These are phyloP conservation scores for Pseudopithomyces maydicus DNA, from an alignment of 2,329 filamentous ascomycete genomes.

Conservation along the genomic window DNA sequence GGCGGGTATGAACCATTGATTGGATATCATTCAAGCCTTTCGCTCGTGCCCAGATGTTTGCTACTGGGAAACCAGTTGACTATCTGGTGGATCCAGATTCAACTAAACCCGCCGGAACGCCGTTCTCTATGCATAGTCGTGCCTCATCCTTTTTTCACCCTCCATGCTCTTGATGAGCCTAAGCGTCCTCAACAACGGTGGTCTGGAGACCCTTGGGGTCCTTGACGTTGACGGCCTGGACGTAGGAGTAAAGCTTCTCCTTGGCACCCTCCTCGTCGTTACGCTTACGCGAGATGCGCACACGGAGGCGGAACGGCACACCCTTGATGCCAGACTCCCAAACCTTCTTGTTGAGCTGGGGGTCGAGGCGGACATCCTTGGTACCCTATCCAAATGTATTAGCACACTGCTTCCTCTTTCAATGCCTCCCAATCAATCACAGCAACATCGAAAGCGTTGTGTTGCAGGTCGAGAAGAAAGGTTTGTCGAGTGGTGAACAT, in stretches of 20 bases:
- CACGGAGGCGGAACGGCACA: constrained; percentile 93
- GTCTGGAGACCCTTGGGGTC: constrained; percentile 97
- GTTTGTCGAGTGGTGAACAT: constrained; percentile 52
- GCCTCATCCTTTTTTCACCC: constrained; percentile 12
- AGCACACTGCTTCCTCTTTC: constrained; percentile 7
- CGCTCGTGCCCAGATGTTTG: constrained; percentile 29
- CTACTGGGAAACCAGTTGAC: constrained; percentile 44
- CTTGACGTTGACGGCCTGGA: constrained; percentile 99
- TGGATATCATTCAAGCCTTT: constrained; percentile 44
- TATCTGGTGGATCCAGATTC: no score
- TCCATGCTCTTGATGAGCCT: constrained; percentile 24
- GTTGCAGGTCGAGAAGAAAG: background rate
- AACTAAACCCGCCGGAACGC: constrained; percentile 44
- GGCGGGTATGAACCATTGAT: constrained; percentile 42
- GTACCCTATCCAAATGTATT: constrained; percentile 72
- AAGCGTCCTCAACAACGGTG: constrained; percentile 76
- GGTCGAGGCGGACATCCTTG: constrained; percentile 95
- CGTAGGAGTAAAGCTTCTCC: constrained; percentile 99
- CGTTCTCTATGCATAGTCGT: constrained; percentile 33
- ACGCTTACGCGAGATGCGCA: constrained; percentile 99
- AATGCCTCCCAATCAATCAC: background rate
- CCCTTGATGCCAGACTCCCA: constrained; percentile 99
- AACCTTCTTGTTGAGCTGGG: constrained; percentile 99
- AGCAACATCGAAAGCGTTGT: background rate
- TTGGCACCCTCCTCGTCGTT: constrained; percentile 99